Evolutionary conservation across 768 basidiomycete species (phyloP).

Genomic region (Kwoniella dejecticola): DNA sequence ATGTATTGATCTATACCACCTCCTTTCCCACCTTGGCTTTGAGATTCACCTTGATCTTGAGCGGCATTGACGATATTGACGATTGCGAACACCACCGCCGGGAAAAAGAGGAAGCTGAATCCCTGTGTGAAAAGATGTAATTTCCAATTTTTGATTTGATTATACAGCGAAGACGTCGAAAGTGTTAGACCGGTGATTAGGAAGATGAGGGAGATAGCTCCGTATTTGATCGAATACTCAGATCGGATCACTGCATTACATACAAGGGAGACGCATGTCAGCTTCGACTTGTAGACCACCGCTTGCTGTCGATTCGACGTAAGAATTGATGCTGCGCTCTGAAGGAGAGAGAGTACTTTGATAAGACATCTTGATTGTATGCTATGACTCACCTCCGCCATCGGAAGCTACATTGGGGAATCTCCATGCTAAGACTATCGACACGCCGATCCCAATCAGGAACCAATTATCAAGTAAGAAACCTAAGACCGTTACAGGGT

Average conservation of each 20-base stretch:
- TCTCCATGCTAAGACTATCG: slow-evolving; percentile 43
- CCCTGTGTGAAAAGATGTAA: slow-evolving; percentile 47
- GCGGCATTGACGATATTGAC: slow-evolving; percentile 39
- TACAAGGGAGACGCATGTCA: not conserved
- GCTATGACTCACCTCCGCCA: slow-evolving; percentile 33
- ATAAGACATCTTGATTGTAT: not conserved
- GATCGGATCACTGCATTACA: slow-evolving; percentile 29
- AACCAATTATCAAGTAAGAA: slow-evolving; percentile 38
- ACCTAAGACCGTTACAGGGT: slow-evolving; percentile 5
- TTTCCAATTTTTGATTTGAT: slow-evolving; percentile 41
- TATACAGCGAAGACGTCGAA: slow-evolving; percentile 33
- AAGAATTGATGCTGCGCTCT: no score
- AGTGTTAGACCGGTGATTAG: slow-evolving; percentile 49
- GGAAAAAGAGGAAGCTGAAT: slow-evolving; percentile 44
- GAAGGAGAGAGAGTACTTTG: not conserved
- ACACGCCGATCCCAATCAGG: slow-evolving; percentile 43
- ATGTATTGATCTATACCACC: slow-evolving; percentile 37
- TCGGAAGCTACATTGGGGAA: slow-evolving; percentile 44
- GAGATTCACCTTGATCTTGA: slow-evolving; percentile 2
- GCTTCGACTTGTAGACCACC: no score
- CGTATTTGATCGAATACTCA: slow-evolving; percentile 45
- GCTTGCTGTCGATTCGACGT: no score
- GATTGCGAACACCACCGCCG: slow-evolving; percentile 42
- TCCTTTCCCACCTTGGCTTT: not conserved
- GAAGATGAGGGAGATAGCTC: slow-evolving; percentile 44